Evolutionary conservation across 495 filamentous ascomycete genomes (phyloP), one percentile per base, ranked within the genome.

Genomic region (Usnea hakonensis): DNA sequence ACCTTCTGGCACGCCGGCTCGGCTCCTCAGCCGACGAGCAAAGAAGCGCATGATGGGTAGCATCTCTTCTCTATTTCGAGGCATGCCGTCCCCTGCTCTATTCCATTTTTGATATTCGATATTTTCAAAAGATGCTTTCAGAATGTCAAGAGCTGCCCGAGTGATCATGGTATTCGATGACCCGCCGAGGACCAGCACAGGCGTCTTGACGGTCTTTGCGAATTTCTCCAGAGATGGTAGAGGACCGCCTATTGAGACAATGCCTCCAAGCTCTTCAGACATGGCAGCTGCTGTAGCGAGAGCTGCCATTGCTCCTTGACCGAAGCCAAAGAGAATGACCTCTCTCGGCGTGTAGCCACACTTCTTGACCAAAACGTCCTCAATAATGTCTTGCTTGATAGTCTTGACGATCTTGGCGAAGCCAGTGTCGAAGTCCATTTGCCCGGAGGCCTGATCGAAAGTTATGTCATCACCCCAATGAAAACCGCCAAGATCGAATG

Each of bases 381-480:
- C 75, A 0, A 96, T 72, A 0, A 95, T 63, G n/a, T 77, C 76
- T 0, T 80, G 71, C 30, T 81, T 60, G 5, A 93, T 65, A 5
- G 86, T 50, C 9, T 65, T 57, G 30, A 74, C 75, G 0, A 85
- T 75, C 16, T 77, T 79, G 23, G 74, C 71, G 66, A 96, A 93
- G 0, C 92, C 91, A 1, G 89, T 83, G 68, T 96, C 93, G 30
- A 85, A 76, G 52, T 96, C 90, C 37, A 96, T 75, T 0, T 79
- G 81, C 1, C 87, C 89, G 3, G 78, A 81, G 2, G 74, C 66
- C 7, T 75, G 65, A 57, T 88, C 83, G 55, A 96, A 83, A 3
- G 79, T 69, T 37, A 98, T 73, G 69, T 98, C 93, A 72, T 97
- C 90, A 56, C 91, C 91, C 93, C 92, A 97, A 74, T 97, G 91